Percentiles rank a stretch among this genome's conserved stretches.
Conservation (phyloP, 441 rosid genomes). For the Gossypium gossypioides region DNA sequence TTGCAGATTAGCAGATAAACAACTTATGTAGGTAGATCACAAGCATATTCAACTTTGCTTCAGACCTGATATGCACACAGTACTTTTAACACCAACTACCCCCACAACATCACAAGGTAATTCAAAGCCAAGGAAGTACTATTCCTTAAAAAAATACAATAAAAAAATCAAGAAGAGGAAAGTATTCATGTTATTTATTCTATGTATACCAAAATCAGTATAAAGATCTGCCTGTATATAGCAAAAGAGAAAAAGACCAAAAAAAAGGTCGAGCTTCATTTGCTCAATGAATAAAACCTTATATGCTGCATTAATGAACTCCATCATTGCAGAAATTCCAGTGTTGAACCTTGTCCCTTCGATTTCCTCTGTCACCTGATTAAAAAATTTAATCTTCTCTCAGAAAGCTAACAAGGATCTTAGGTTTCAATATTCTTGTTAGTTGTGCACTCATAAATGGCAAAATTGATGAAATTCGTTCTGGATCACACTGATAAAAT, state of each 20-base stretch:
- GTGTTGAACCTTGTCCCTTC: slow-evolving; percentile 92
- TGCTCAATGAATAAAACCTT: slow-evolving; percentile 40
- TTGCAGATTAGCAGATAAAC: background rate
- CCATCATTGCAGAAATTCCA: slow-evolving; percentile 98
- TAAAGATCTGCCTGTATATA: background rate
- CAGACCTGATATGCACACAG: no score
- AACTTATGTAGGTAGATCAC: background rate
- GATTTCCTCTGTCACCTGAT: slow-evolving; percentile 81
- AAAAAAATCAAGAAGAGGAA: background rate
- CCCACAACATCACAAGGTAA: background rate
- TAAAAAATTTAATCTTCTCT: slow-evolving; percentile 8
- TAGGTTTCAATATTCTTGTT: background rate
- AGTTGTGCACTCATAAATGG: background rate
- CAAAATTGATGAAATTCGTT: background rate
- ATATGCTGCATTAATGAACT: slow-evolving; percentile 74
- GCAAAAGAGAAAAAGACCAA: background rate
- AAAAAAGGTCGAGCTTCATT: background rate
- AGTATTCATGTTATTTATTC: background rate
- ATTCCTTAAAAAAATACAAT: background rate
- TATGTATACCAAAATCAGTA: background rate
- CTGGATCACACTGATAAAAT: background rate
- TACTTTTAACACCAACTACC: no score
- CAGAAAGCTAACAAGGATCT: background rate
- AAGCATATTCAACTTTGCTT: background rate
- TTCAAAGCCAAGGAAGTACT: background rate